phyloP scores from a whole-genome alignment of 2,329 filamentous ascomycete species.

The Botrytis hyacinthi region DNA sequence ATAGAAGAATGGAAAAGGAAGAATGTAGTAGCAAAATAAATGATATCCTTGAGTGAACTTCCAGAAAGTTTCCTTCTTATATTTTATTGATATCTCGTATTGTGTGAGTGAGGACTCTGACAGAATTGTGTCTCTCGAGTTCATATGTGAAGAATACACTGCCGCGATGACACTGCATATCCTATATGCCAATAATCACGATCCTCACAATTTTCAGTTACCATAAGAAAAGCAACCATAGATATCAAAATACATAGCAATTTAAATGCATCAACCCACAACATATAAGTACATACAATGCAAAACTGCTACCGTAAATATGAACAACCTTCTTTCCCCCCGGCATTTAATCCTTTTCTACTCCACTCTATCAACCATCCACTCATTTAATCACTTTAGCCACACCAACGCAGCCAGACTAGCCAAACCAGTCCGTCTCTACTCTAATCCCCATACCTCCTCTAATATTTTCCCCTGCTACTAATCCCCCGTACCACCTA shows the following conservation, averaged over 20 bases:
- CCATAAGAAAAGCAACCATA: not conserved
- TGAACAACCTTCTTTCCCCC: constrained; percentile 1
- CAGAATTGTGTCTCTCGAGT: not conserved
- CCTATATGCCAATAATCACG: not conserved
- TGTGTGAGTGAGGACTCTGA: not conserved
- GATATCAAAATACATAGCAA: constrained; percentile 16
- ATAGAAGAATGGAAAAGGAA: constrained; percentile 80
- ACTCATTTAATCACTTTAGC: not conserved
- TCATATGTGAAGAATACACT: too few relatives aligned
- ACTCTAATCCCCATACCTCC: not conserved
- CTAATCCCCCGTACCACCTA: not conserved
- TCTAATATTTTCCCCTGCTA: not conserved
- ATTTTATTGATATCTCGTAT: not conserved
- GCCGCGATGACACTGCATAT: too few relatives aligned
- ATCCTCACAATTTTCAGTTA: too few relatives aligned
- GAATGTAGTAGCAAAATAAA: constrained; percentile 46
- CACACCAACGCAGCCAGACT: not conserved
- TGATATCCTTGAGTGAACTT: not conserved
- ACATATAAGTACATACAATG: constrained; percentile 21
- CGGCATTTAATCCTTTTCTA: not conserved
- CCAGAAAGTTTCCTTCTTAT: not conserved
- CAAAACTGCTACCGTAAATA: not conserved
- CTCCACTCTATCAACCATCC: not conserved
- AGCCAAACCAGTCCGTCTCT: not conserved
- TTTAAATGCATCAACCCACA: constrained; percentile 13